These are phyloP conservation scores for Benincasa hispida DNA, from an alignment of 306 rosid genomes.

Conservation along the genomic window DNA sequence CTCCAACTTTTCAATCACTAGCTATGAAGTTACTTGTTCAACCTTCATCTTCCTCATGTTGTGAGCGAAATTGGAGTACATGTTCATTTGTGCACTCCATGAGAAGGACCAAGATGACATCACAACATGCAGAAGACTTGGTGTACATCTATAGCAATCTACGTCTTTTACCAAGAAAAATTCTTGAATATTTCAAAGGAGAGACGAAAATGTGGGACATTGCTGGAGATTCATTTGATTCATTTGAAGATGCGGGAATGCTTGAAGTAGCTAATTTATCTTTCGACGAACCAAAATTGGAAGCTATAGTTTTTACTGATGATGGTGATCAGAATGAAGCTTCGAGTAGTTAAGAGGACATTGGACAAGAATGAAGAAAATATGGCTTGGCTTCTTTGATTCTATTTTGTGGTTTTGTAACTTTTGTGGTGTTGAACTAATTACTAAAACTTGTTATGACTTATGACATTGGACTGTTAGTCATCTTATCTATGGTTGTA, in stretches of 20 bases:
- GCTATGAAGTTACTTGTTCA: background rate
- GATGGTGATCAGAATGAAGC: no score
- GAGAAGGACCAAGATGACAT: background rate
- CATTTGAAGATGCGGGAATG: background rate
- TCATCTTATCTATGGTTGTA: no score
- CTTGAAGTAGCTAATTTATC: background rate
- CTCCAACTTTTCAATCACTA: background rate
- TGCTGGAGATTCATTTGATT: background rate
- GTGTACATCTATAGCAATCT: background rate
- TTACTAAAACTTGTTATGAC: no score
- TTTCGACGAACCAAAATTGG: no score
- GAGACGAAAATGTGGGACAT: background rate
- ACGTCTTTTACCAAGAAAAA: background rate
- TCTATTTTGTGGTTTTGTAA: no score
- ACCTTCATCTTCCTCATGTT: background rate
- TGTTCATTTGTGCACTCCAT: background rate
- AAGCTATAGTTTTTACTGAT: no score
- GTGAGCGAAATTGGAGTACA: background rate
- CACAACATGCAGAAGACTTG: background rate
- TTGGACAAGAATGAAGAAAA: no score
- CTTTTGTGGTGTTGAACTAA: no score
- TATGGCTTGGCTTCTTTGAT: no score
- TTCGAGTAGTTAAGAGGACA: no score
- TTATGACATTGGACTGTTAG: no score
- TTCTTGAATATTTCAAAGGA: background rate